phyloP scores from a whole-genome alignment of 371 early-diverging fungal genomes.

The Mucor plumbeus region DNA sequence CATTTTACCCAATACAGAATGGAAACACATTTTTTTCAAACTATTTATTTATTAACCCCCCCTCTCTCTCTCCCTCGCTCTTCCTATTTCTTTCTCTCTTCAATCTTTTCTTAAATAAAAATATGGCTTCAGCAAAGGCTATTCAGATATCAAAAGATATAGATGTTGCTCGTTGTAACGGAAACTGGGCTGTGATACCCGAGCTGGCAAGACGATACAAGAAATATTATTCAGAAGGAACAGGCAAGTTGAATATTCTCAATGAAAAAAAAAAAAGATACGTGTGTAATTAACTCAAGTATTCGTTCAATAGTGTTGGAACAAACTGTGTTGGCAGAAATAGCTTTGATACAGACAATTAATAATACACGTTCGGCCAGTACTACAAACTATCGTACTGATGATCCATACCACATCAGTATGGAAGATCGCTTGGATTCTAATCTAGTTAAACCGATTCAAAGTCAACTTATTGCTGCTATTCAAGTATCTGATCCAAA shows the following conservation, averaged over 20 bases:
- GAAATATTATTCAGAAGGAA: slow-evolving; percentile 64
- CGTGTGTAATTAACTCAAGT: not conserved
- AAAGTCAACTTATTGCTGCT: slow-evolving; percentile 30
- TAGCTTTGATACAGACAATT: slow-evolving; percentile 19
- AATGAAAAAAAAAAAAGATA: not conserved
- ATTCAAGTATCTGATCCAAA: slow-evolving; percentile 25
- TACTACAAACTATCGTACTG: slow-evolving; percentile 21
- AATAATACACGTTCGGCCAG: slow-evolving; percentile 11
- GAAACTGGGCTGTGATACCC: slow-evolving; percentile 56
- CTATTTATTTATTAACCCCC: slow-evolving; percentile 10
- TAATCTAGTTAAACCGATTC: slow-evolving; percentile 33
- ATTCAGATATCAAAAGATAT: slow-evolving; percentile 51
- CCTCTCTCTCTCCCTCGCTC: not conserved
- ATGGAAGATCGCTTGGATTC: slow-evolving; percentile 32
- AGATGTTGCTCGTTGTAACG: slow-evolving; percentile 57
- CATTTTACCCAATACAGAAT: slow-evolving; percentile 8
- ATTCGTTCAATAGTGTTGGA: slow-evolving; percentile 38
- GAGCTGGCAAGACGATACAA: slow-evolving; percentile 66
- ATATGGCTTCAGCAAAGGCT: slow-evolving; percentile 36
- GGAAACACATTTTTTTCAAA: slow-evolving; percentile 1
- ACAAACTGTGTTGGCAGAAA: slow-evolving; percentile 55
- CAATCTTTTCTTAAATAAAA: not conserved
- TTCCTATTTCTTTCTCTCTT: slow-evolving; percentile 9
- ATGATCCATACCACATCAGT: slow-evolving; percentile 36
- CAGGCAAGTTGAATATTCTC: slow-evolving; percentile 43